Base-by-base conservation (phyloP, 192 early-diverging fungal species). In the Ambispora gerdemannii region DNA sequence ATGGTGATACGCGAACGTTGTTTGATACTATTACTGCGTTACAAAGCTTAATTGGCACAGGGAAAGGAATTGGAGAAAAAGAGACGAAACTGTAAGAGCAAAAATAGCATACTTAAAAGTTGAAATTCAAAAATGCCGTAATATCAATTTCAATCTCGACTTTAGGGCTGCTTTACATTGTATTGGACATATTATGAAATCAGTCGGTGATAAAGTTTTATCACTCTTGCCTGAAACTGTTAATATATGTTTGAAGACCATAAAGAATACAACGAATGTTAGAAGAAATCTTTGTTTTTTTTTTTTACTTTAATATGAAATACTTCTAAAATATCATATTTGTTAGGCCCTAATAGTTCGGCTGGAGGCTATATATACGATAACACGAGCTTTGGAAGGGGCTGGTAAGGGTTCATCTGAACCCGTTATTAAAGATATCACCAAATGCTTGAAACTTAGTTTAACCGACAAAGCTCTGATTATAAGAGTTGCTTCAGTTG, bases 101-200 rank as follows among this genome's bases (percentile, higher is more conserved):
- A 28, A 0, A 11, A 24, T 58, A 47, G 17, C 17, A 10, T 17
- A 47, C 6, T 47, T 10, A 47, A 47, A 47, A 47, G 17, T 47
- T 47, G 43, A 6, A 10, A 10, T 17, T 47, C 43, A 47, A 47
- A 47, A 47, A 47, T 47, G 6, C 6, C 20, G 27, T 28, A 28
- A 34, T n/a, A n/a, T n/a, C n/a, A 61, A 34, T 20, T 61, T 4
- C 11, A 24, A 33, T 20, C 36, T 61, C 50, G 22, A 10, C 25
- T 31, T 2, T 68, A 92, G 90, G n/a, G 89, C 92, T 2, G 86
- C 92, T 0, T 83, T 96, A 17, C 76, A 86, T 59, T 87, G 86
- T 36, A 83, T 91, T 4, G 95, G 95, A 1, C 81, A 82, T 24
- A 77, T 97, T 25, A 90, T 93, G 72, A 91, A 92, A 62, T 80